Evolutionary conservation across 768 basidiomycete genomes (phyloP).

Genomic region (Rhodotorula diobovata): DNA sequence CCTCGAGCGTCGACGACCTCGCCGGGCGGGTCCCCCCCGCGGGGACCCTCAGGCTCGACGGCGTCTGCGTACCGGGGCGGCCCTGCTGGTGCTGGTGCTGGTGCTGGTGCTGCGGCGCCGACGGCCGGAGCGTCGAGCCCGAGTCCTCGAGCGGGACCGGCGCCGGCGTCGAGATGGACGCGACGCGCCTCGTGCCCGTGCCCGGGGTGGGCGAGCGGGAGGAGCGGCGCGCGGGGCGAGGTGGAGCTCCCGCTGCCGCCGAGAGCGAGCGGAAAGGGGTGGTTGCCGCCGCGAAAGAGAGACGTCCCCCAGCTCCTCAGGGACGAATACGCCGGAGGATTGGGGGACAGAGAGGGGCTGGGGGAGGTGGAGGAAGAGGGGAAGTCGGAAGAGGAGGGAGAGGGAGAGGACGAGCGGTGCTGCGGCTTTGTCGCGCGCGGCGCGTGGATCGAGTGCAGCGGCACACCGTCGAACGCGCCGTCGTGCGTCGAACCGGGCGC

Average conservation of each 20-base stretch:
- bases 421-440: neutral
- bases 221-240: neutral
- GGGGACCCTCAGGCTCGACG: neutral
- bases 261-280: constrained; percentile 1
- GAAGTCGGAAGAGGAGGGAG: constrained; percentile 9
- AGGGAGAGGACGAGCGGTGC: neutral
- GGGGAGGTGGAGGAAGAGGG: constrained; percentile 5
- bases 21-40: constrained; percentile 1
- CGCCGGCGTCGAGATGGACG: neutral
- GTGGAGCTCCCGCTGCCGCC: neutral
- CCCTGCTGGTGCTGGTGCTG: neutral
- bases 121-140: too few relatives aligned
- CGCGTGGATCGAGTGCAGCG: constrained; percentile 28
- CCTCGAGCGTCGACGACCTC: constrained; percentile 7
- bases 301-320: constrained; percentile 34
- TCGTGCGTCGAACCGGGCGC: constrained; percentile 35
- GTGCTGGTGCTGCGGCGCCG: neutral
- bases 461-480: constrained; percentile 36
- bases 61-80: constrained; percentile 5
- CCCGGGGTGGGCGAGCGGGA: neutral
- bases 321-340: constrained; percentile 36
- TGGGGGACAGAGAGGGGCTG: constrained; percentile 23
- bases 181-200: neutral
- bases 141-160: too few relatives aligned
- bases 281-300: constrained; percentile 29